Conservation (phyloP, 495 filamentous ascomycete genomes). For the Paragyromitra xinjiangensis region DNA sequence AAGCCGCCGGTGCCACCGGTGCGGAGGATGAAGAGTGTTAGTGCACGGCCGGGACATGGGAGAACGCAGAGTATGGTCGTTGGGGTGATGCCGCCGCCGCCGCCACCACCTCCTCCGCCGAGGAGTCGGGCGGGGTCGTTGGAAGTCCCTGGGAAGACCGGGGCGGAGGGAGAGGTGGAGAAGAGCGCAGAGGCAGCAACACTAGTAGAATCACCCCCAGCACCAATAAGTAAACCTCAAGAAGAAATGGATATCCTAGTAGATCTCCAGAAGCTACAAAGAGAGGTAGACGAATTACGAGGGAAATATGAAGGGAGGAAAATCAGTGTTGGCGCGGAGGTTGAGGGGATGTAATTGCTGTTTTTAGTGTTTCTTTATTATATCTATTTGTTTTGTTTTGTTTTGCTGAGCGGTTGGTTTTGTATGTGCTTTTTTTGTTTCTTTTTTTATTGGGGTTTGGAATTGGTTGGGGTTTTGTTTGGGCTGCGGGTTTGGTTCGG, state of each 20-base stretch:
- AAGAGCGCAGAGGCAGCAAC: not conserved
- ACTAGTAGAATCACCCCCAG: not conserved
- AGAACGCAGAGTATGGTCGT: conserved; percentile 4
- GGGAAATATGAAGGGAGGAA: conserved; percentile 51
- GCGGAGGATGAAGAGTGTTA: conserved; percentile 47
- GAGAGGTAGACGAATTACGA: conserved; percentile 54
- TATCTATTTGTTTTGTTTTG: not conserved
- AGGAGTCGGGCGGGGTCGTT: conserved; percentile 32
- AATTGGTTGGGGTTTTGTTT: not conserved
- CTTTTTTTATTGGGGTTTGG: not conserved
- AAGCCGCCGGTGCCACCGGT: conserved; percentile 53
- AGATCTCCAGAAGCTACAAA: conserved; percentile 54
- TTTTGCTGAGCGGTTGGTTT: not conserved
- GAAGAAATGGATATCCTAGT: conserved; percentile 54
- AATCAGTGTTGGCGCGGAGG: conserved; percentile 2
- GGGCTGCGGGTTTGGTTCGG: not conserved
- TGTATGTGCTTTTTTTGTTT: not conserved
- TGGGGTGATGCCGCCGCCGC: conserved; percentile 18
- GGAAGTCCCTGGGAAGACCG: not conserved
- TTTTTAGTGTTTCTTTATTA: not conserved
- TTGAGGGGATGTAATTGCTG: not conserved
- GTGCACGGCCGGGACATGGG: conserved; percentile 11
- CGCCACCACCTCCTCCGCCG: conserved; percentile 46
- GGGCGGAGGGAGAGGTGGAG: not conserved
- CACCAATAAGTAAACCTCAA: not conserved